A percentile compares a stretch with the other conserved stretches of the same genome.
Evolutionary conservation across 306 rosid species (phyloP).

Genomic region (Macrotyloma uniflorum): DNA sequence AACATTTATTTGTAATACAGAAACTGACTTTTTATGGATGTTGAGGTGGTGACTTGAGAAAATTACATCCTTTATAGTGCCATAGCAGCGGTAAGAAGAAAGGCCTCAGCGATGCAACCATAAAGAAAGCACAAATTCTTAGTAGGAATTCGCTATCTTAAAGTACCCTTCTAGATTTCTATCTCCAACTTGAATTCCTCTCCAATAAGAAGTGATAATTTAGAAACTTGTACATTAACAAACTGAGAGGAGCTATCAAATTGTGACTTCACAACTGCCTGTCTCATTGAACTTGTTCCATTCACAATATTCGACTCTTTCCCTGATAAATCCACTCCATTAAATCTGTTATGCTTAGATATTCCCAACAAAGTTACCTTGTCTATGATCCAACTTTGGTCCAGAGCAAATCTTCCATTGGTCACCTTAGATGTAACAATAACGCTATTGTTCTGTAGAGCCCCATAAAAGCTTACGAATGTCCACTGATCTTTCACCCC

Average conservation of each 20-base stretch:
- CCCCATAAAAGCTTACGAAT: slow-evolving; percentile 51
- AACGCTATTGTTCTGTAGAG: slow-evolving; percentile 24
- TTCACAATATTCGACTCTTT: slow-evolving; percentile 33
- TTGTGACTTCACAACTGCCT: slow-evolving; percentile 34
- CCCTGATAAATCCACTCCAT: background rate
- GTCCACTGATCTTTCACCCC: slow-evolving; percentile 66
- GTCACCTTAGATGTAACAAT: slow-evolving; percentile 54
- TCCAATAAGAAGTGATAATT: slow-evolving; percentile 62
- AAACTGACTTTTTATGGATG: background rate
- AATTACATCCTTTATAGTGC: background rate
- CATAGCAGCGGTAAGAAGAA: background rate
- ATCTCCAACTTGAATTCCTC: slow-evolving; percentile 60
- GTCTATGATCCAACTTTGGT: slow-evolving; percentile 62
- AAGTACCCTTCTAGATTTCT: slow-evolving; percentile 29
- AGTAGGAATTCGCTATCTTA: background rate
- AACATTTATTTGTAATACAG: slow-evolving; percentile 9
- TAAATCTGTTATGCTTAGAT: slow-evolving; percentile 39
- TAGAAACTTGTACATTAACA: slow-evolving; percentile 46
- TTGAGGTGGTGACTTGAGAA: background rate
- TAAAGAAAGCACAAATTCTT: slow-evolving; percentile 1
- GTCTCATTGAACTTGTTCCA: slow-evolving; percentile 35
- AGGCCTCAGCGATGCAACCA: background rate
- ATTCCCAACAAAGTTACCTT: slow-evolving; percentile 68
- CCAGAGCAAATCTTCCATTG: slow-evolving; percentile 63
- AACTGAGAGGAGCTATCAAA: slow-evolving; percentile 44